Conservation (phyloP, 805 yeast species). For the Monosporozyma solicola region DNA sequence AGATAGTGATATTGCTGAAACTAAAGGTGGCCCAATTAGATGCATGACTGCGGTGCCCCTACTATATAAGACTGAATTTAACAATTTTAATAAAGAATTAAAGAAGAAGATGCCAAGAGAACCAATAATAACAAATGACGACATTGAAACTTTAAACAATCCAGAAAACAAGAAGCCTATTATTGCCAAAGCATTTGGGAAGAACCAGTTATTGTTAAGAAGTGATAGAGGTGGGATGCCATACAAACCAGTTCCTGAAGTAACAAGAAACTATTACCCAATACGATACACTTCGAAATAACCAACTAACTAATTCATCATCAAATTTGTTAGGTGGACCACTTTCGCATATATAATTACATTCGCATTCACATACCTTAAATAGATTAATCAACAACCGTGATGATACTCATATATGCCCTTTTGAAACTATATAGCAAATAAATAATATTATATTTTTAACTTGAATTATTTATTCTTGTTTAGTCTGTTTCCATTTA, state of each 20-base stretch:
- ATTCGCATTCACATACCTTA: not conserved
- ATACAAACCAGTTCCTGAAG: slow-evolving; percentile 28
- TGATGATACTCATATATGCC: not conserved
- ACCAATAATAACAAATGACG: slow-evolving; percentile 17
- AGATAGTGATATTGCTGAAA: slow-evolving; percentile 22
- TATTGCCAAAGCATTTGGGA: slow-evolving; percentile 29
- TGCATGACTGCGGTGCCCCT: slow-evolving; percentile 18
- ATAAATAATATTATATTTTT: not conserved
- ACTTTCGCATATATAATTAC: not conserved
- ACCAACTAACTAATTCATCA: not conserved
- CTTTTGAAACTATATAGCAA: not conserved
- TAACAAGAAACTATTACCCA: slow-evolving; percentile 22
- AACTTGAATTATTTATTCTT: not conserved
- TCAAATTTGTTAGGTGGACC: too few species aligned
- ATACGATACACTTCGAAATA: not conserved
- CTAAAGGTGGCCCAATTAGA: slow-evolving; percentile 24
- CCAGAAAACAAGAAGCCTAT: slow-evolving; percentile 13
- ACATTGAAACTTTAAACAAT: slow-evolving; percentile 2
- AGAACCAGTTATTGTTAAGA: slow-evolving; percentile 22
- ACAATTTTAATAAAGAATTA: slow-evolving; percentile 20
- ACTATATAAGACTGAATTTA: slow-evolving; percentile 19
- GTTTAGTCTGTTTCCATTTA: slow-evolving; percentile 2
- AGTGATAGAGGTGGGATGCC: slow-evolving; percentile 31
- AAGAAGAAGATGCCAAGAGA: slow-evolving; percentile 22
- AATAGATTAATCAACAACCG: not conserved